Conservation (phyloP, 257 asterid species). For the Solanum tarijense region DNA sequence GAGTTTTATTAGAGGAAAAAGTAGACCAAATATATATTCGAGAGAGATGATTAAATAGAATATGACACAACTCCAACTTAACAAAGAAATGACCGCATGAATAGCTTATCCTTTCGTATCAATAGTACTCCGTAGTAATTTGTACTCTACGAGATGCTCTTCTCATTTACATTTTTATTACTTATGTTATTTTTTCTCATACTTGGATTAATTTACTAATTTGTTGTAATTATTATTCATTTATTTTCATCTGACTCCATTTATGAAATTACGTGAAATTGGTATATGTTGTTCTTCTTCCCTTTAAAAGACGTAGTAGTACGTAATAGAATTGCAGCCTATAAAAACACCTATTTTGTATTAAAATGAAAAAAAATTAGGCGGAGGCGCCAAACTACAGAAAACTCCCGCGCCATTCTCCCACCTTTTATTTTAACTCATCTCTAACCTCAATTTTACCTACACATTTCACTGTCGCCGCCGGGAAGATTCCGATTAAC, state of each 20-base stretch:
- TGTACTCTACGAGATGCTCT: too few species aligned
- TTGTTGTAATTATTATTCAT: too few species aligned
- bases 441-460: not conserved
- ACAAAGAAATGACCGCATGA: not conserved
- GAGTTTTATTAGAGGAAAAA: too few species aligned
- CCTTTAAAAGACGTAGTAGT: not conserved
- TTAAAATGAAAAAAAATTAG: not conserved
- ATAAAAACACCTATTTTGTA: not conserved
- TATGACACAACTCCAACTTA: not conserved
- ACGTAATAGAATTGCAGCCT: not conserved
- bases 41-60: not conserved
- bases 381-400: not conserved
- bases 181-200: not conserved
- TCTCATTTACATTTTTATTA: too few species aligned
- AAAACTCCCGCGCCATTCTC: conserved; percentile 4
- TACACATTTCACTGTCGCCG: not conserved
- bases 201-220: not conserved
- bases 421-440: not conserved
- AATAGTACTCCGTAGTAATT: too few species aligned
- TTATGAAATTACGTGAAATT: too few species aligned
- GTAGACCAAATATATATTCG: not conserved
- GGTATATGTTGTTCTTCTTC: not conserved
- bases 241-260: too few species aligned
- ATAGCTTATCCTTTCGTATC: too few species aligned
- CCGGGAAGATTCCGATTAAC: not conserved